Percentiles rank a stretch among this genome's conserved stretches.
Evolutionary conservation across 345 rosid species (phyloP).

Genomic region (Dipteronia dyeriana): DNA sequence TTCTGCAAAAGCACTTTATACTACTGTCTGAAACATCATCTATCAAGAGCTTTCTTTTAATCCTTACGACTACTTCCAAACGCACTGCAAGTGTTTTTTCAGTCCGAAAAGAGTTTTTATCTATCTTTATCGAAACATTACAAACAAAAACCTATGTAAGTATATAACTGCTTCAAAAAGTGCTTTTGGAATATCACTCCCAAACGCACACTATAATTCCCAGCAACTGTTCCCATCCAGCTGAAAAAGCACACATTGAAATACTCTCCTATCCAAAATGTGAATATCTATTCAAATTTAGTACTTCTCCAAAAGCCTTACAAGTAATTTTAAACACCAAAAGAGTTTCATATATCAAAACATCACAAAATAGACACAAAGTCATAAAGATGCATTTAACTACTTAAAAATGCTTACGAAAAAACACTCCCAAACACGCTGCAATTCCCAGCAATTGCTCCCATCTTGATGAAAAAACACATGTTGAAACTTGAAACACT

Average conservation of each 20-base stretch:
- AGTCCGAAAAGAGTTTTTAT: neutral
- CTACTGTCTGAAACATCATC: neutral
- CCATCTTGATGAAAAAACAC: neutral
- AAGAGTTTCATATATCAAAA: neutral
- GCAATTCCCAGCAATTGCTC: neutral
- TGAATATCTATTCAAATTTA: too few species aligned
- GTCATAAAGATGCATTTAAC: neutral
- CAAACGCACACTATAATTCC: neutral
- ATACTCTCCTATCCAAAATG: neutral
- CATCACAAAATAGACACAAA: neutral
- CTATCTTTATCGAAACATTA: neutral
- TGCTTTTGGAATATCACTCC: neutral
- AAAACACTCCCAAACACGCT: neutral
- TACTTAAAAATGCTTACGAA: neutral
- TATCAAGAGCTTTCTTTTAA: neutral
- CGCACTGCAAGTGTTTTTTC: neutral
- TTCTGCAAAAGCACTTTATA: neutral
- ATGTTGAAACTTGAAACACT: neutral
- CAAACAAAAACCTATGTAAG: neutral
- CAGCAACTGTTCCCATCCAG: neutral
- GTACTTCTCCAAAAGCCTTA: too few species aligned
- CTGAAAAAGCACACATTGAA: neutral
- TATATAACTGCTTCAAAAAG: neutral
- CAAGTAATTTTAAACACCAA: neutral
- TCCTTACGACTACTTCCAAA: neutral